These are phyloP conservation scores for Paramicrosporidium saccamoebae DNA, from an alignment of 371 early-diverging fungal species.

Conservation along the genomic window DNA sequence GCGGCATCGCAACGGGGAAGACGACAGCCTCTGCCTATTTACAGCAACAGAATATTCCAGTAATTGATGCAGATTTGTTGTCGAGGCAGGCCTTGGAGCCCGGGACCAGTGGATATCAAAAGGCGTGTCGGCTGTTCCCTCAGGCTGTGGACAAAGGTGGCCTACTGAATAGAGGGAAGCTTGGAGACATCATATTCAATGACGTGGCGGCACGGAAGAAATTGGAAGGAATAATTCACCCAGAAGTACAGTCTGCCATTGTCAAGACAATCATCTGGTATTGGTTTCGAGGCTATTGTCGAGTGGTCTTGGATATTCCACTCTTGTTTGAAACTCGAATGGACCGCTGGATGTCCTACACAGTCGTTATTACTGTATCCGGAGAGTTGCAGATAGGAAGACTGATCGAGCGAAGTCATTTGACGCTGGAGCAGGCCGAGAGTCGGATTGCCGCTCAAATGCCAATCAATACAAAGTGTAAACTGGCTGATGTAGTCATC, in stretches of 20 bases:
- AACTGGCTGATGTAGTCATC: too few relatives aligned
- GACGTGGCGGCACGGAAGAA: constrained; percentile 24
- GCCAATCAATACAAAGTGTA: too few relatives aligned
- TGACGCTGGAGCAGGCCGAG: too few relatives aligned
- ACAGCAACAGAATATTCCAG: constrained; percentile 15
- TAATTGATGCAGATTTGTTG: constrained; percentile 68
- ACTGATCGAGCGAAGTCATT: too few relatives aligned
- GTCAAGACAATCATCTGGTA: constrained; percentile 18
- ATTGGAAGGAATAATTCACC: constrained; percentile 56
- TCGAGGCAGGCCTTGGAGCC: constrained; percentile 58
- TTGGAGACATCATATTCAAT: constrained; percentile 41
- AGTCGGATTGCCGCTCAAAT: too few relatives aligned
- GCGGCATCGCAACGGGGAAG: constrained; percentile 72
- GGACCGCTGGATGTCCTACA: constrained; percentile 22
- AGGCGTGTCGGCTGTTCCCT: constrained; percentile 26
- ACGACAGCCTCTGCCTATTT: constrained; percentile 39
- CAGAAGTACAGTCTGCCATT: constrained; percentile 39
- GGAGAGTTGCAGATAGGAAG: too few relatives aligned
- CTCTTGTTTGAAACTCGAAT: constrained; percentile 51
- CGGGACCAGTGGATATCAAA: too few relatives aligned
- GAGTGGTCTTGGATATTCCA: constrained; percentile 68
- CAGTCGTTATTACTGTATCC: too few relatives aligned
- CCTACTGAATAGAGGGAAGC: constrained; percentile 25
- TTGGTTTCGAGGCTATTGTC: constrained; percentile 21
- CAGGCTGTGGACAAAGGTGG: constrained; percentile 24